phyloP scores from a whole-genome alignment of 768 basidiomycete genomes.

The Mycena rebaudengoi region DNA sequence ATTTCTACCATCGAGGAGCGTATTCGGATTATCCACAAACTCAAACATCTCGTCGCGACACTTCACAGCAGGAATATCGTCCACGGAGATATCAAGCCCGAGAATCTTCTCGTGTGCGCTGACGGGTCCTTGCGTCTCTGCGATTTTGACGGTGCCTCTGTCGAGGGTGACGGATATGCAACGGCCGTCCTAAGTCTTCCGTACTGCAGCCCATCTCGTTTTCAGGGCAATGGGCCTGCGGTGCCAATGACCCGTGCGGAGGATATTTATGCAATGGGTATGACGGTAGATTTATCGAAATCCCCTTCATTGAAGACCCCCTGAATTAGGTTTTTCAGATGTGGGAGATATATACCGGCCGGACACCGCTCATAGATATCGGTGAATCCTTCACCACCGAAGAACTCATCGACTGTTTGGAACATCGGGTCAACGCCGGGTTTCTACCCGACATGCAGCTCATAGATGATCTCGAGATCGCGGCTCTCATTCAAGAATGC shows the following conservation, averaged over 20 bases:
- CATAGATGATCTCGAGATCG: not conserved
- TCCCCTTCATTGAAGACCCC: not conserved
- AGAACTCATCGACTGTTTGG: not conserved
- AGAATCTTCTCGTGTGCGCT: not conserved
- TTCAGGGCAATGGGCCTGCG: not conserved
- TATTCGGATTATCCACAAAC: not conserved
- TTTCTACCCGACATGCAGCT: not conserved
- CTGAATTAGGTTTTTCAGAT: not conserved
- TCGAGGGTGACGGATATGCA: not conserved
- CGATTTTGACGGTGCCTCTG: not conserved
- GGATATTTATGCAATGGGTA: not conserved
- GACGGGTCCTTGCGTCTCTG: not conserved
- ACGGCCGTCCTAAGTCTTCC: not conserved
- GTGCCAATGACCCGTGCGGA: not conserved
- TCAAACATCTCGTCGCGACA: not conserved
- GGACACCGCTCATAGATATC: not conserved
- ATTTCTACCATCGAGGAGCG: not conserved
- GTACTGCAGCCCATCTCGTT: not conserved
- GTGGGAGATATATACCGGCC: not conserved
- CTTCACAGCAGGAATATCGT: not conserved
- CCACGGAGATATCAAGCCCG: not conserved
- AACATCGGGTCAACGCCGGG: not conserved
- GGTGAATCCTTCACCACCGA: not conserved
- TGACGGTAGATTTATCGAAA: not conserved
- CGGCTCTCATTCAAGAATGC: not conserved